phyloP scores from a whole-genome alignment of 2,329 filamentous ascomycete genomes.

The Ceratocystis variospora region DNA sequence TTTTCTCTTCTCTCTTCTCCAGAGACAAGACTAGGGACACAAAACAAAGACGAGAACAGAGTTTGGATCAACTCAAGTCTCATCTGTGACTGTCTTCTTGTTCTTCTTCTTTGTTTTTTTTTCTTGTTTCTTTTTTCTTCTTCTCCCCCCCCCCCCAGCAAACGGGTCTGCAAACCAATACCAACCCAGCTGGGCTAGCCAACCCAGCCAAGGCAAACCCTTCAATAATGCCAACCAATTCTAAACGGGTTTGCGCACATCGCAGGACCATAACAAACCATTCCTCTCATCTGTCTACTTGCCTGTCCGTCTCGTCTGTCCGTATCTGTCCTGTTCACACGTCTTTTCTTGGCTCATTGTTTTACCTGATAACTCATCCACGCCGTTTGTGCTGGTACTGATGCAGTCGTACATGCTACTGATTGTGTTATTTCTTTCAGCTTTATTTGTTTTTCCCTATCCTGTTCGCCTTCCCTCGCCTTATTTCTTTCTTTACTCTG shows the following conservation, averaged over 20 bases:
- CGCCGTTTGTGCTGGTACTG: neutral
- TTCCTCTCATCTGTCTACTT: neutral
- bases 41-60: constrained; percentile 3
- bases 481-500: neutral
- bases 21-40: neutral
- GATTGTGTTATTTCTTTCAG: neutral
- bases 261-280: neutral
- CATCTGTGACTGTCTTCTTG: neutral
- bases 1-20: neutral
- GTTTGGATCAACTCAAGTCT: constrained; percentile 8
- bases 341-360: constrained; percentile 6
- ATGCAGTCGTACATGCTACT: neutral
- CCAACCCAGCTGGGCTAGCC: neutral
- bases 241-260: neutral
- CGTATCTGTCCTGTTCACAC: neutral
- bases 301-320: neutral
- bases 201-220: neutral
- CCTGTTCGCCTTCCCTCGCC: neutral
- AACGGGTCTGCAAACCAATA: neutral
- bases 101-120: too few relatives aligned
- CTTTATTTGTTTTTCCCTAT: neutral
- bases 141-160: neutral
- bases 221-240: neutral
- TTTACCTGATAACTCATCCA: neutral
- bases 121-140: too few relatives aligned